These are phyloP conservation scores for Gentiana macrophylla DNA, from an alignment of 257 asterid species.

Conservation along the genomic window DNA sequence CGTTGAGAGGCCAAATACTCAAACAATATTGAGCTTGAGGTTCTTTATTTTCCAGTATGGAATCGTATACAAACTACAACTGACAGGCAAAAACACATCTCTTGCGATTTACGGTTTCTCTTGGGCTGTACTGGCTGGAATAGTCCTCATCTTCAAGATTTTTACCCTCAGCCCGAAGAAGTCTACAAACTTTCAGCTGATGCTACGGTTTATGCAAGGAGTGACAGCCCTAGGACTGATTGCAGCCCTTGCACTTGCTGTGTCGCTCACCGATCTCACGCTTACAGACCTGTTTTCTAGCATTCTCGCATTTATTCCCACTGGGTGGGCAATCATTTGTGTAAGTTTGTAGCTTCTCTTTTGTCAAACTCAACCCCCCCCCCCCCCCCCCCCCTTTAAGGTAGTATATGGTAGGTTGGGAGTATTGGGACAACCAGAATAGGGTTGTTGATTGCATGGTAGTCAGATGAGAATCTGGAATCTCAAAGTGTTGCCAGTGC, in stretches of 20 bases:
- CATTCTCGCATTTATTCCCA: slow-evolving; percentile 91
- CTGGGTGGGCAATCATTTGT: slow-evolving; percentile 83
- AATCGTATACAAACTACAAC: slow-evolving; percentile 81
- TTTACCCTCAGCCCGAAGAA: slow-evolving; percentile 79
- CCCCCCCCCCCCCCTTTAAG: no score
- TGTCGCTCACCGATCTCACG: slow-evolving; percentile 50
- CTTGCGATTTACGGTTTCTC: slow-evolving; percentile 96
- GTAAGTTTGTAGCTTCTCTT: slow-evolving; percentile 38
- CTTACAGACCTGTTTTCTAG: slow-evolving; percentile 81
- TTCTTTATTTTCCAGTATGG: slow-evolving; percentile 91
- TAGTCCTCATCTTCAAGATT: slow-evolving; percentile 74
- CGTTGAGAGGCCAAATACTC: slow-evolving; percentile 89
- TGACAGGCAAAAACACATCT: slow-evolving; percentile 68
- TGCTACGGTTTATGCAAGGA: slow-evolving; percentile 95
- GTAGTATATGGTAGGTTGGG: no score
- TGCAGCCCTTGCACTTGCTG: slow-evolving; percentile 69
- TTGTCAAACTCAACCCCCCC: no score
- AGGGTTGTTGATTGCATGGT: no score
- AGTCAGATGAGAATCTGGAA: no score
- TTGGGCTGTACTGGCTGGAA: slow-evolving; percentile 78
- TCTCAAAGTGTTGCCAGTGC: no score
- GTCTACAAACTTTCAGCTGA: slow-evolving; percentile 75
- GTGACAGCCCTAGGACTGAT: slow-evolving; percentile 71
- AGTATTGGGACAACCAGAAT: no score
- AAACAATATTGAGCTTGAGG: slow-evolving; percentile 88